phyloP scores from a whole-genome alignment of 208 protist genomes.

The Leptomonas pyrrhocoris region DNA sequence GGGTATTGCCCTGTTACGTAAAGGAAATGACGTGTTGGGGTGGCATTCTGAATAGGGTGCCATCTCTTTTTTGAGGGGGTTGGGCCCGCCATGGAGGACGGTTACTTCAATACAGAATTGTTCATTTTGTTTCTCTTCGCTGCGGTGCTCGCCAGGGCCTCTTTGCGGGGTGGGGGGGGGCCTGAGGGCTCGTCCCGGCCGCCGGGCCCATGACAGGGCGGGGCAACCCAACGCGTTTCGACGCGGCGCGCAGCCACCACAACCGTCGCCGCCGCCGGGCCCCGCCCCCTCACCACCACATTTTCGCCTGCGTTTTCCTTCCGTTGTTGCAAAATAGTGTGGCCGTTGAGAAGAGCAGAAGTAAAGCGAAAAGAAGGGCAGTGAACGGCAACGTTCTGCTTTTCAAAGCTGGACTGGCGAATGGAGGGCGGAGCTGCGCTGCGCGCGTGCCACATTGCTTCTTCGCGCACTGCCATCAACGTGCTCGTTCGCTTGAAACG shows the following conservation, averaged over 20 bases:
- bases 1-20: conserved; percentile 90
- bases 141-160: too few relatives aligned
- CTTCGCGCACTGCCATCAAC: too few relatives aligned
- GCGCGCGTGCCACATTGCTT: too few relatives aligned
- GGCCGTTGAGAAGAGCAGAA: background rate
- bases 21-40: conserved; percentile 79
- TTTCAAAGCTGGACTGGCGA: too few relatives aligned
- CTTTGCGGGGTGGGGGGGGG: too few relatives aligned
- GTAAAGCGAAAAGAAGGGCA: background rate
- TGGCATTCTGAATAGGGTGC: conserved; percentile 3
- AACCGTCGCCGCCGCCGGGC: conserved; percentile 33
- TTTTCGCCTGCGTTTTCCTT: background rate
- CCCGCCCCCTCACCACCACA: background rate
- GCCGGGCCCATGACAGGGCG: background rate
- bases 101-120: conserved; percentile 13
- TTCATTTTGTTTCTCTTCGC: background rate
- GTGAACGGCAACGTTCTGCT: too few relatives aligned
- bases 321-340: too few relatives aligned
- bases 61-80: conserved; percentile 8
- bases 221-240: conserved; percentile 15
- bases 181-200: background rate
- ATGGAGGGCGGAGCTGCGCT: too few relatives aligned
- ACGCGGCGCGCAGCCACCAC: conserved; percentile 14
- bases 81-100: conserved; percentile 26
- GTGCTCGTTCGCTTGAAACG: too few relatives aligned